Evolutionary conservation across 1,284 basidiomycete species (phyloP).

Genomic region (Paramarasmius palmivorus): DNA sequence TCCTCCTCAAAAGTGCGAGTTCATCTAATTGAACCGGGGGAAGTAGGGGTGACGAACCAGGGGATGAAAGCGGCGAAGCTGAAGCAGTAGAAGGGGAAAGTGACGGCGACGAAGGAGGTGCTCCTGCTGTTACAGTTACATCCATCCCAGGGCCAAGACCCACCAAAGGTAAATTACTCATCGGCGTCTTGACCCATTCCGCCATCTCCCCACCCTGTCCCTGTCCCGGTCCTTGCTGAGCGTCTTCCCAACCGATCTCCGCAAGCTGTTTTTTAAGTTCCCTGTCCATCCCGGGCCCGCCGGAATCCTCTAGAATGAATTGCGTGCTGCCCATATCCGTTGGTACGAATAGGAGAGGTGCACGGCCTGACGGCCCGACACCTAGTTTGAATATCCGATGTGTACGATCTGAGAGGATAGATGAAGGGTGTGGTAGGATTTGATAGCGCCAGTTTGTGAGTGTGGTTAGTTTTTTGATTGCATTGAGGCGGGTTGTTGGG

Average conservation of each 20-base stretch:
- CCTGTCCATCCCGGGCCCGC: conserved; percentile 45
- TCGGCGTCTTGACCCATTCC: conserved; percentile 61
- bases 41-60: conserved; percentile 27
- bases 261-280: conserved; percentile 64
- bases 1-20: conserved; percentile 44
- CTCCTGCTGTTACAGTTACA: conserved; percentile 15
- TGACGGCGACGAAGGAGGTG: conserved; percentile 17
- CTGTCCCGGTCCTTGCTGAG: no score
- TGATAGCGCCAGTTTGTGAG: conserved; percentile 68
- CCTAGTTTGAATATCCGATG: conserved; percentile 70
- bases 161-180: conserved; percentile 57
- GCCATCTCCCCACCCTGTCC: no score
- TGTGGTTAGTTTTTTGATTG: conserved; percentile 52
- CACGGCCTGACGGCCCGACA: no score
- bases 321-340: conserved; percentile 67
- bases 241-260: conserved; percentile 70
- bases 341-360: conserved; percentile 64
- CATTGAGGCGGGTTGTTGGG: no score
- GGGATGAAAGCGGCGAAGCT: conserved; percentile 32
- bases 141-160: conserved; percentile 55
- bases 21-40: conserved; percentile 29
- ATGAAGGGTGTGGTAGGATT: conserved; percentile 59
- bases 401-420: conserved; percentile 55
- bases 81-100: conserved; percentile 28
- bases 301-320: conserved; percentile 51